These are phyloP conservation scores for Alternaria tenuissima DNA, from an alignment of 2,329 filamentous ascomycete species.

Conservation along the genomic window DNA sequence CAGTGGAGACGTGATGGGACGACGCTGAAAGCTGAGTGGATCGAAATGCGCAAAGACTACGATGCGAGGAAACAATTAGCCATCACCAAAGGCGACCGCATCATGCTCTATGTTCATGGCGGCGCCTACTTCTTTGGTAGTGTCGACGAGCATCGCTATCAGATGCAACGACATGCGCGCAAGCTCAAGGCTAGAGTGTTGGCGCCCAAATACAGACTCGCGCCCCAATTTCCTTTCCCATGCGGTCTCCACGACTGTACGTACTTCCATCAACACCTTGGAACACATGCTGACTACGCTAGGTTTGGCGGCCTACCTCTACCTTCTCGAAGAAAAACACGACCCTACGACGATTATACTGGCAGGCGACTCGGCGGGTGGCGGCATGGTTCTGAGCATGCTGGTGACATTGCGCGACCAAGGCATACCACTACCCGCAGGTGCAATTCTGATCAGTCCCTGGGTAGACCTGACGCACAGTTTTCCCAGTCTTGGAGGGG, in stretches of 20 bases:
- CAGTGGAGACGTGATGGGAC: constrained; percentile 71
- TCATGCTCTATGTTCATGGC: constrained; percentile 94
- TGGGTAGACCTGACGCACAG: constrained; percentile 97
- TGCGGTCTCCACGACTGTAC: constrained; percentile 86
- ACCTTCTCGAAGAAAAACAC: constrained; percentile 74
- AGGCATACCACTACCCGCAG: constrained; percentile 83
- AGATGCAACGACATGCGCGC: constrained; percentile 93
- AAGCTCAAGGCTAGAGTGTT: constrained; percentile 92
- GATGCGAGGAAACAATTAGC: constrained; percentile 71
- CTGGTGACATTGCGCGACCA: constrained; percentile 84
- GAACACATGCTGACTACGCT: constrained; percentile 10
- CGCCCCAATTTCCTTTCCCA: constrained; percentile 95
- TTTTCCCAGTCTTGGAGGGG: constrained; percentile 83
- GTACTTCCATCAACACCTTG: neutral
- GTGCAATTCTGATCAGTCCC: constrained; percentile 88
- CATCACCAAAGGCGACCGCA: constrained; percentile 68
- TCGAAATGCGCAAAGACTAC: constrained; percentile 90
- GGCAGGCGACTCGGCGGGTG: constrained; percentile 92
- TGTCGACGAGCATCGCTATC: constrained; percentile 96
- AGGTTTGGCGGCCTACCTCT: constrained; percentile 80
- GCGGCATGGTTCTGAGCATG: constrained; percentile 84
- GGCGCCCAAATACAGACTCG: constrained; percentile 83
- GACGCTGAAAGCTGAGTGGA: constrained; percentile 87
- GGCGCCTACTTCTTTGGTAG: constrained; percentile 96
- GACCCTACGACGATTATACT: constrained; percentile 83